Percentiles rank a stretch among this genome's conserved stretches.
These are phyloP conservation scores for Singerocomus inundabilis DNA, from an alignment of 1,284 basidiomycete genomes.

Conservation along the genomic window DNA sequence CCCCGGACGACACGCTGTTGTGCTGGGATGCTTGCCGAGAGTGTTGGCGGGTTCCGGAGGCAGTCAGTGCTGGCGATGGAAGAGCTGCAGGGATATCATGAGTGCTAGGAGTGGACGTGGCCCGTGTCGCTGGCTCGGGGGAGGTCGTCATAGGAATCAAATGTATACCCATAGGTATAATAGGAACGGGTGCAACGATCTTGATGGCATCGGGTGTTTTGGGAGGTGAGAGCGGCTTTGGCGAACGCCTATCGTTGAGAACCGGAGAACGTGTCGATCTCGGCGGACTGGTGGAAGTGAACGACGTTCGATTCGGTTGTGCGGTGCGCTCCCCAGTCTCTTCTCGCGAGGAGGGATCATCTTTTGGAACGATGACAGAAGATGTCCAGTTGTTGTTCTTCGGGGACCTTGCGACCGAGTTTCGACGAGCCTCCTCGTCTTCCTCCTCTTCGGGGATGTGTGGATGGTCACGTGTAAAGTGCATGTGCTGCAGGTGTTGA, in stretches of 20 bases:
- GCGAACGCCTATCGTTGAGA: constrained; percentile 17
- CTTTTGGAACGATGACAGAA: constrained; percentile 18
- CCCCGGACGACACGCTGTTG: constrained; percentile 31
- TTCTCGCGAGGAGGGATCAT: constrained; percentile 35
- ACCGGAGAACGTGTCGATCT: constrained; percentile 28
- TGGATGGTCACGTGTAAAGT: constrained; percentile 46
- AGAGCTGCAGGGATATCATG: constrained; percentile 26
- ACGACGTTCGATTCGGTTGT: constrained; percentile 41
- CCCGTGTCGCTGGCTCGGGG: constrained; percentile 16
- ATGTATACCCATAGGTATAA: constrained; percentile 16
- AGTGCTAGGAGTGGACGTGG: constrained; percentile 18
- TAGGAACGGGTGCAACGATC: constrained; percentile 26
- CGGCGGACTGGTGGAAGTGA: constrained; percentile 32
- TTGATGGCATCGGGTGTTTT: constrained; percentile 18
- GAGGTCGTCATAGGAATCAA: constrained; percentile 18
- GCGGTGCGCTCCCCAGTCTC: constrained; percentile 43
- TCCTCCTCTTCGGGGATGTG: constrained; percentile 71
- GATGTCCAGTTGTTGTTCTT: constrained; percentile 18
- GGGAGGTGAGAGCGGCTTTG: constrained; percentile 16
- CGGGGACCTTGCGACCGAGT: constrained; percentile 15
- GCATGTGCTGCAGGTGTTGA: constrained; percentile 36
- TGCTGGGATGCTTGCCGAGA: constrained; percentile 36
- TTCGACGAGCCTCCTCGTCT: constrained; percentile 36
- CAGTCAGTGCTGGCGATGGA: constrained; percentile 43
- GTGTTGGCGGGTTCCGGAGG: constrained; percentile 27